A percentile compares a stretch with the other conserved stretches of the same genome.
These are phyloP conservation scores for Calonectria honghensis DNA, from an alignment of 2,329 filamentous ascomycete genomes.

Conservation along the genomic window DNA sequence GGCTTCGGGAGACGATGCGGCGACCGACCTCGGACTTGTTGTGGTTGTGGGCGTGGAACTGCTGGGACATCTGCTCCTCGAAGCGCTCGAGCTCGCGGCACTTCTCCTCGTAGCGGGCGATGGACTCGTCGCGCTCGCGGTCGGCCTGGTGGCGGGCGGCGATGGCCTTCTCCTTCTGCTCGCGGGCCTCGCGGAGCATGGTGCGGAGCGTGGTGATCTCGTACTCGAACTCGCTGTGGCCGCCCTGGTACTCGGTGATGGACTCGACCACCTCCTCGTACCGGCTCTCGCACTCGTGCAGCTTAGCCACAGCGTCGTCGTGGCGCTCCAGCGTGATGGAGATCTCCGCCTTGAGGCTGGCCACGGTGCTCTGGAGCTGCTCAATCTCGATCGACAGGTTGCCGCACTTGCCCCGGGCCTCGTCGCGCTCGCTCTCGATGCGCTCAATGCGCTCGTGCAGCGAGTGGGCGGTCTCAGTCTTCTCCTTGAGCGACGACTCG, in stretches of 20 bases:
- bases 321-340: neutral
- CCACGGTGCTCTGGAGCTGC: constrained; percentile 10
- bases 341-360: constrained; percentile 17
- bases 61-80: constrained; percentile 16
- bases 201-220: constrained; percentile 19
- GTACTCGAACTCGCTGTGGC: constrained; percentile 27
- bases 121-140: constrained; percentile 18
- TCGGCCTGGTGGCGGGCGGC: constrained; percentile 1
- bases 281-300: constrained; percentile 10
- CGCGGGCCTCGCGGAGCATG: constrained; percentile 24
- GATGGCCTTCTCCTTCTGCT: constrained; percentile 25
- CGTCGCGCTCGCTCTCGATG: constrained; percentile 7
- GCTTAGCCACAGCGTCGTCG: neutral
- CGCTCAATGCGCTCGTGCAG: constrained; percentile 20
- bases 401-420: constrained; percentile 9
- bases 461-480: neutral
- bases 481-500: constrained; percentile 9
- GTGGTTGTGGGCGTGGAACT: constrained; percentile 15
- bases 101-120: constrained; percentile 13
- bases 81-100: constrained; percentile 19
- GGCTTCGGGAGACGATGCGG: constrained; percentile 64
- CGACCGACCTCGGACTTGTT: constrained; percentile 68
- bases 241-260: constrained; percentile 19
- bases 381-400: constrained; percentile 6
- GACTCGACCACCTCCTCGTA: constrained; percentile 18